Conservation (phyloP, 106 monocot species). For the Dendrobium chrysotoxum region DNA sequence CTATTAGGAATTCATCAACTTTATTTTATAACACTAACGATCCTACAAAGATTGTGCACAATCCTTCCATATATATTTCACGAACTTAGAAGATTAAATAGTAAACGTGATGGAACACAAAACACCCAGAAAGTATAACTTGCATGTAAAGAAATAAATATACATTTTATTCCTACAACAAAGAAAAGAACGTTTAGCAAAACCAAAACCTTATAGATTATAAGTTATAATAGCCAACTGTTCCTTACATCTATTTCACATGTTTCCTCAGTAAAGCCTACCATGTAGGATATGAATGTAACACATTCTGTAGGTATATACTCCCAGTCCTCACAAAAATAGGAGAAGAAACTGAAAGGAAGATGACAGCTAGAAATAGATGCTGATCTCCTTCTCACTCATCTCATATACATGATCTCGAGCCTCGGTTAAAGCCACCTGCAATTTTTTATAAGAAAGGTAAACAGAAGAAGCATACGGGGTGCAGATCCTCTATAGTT, state of each 20-base stretch:
- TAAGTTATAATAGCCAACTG: neutral
- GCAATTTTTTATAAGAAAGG: constrained; percentile 7
- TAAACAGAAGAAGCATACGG: neutral
- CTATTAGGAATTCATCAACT: too few relatives aligned
- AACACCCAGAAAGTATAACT: too few relatives aligned
- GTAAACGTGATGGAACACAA: too few relatives aligned
- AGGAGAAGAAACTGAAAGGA: neutral
- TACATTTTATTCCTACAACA: neutral
- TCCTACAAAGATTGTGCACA: too few relatives aligned
- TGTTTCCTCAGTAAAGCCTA: too few relatives aligned
- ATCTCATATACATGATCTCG: constrained; percentile 94
- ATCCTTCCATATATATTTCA: too few relatives aligned
- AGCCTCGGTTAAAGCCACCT: constrained; percentile 96
- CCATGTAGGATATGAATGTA: neutral
- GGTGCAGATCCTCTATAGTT: neutral
- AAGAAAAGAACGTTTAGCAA: neutral
- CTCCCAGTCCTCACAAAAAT: neutral
- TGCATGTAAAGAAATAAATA: neutral
- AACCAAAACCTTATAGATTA: neutral
- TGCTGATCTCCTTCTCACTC: constrained; percentile 80
- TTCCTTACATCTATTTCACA: too few relatives aligned
- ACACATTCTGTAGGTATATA: neutral
- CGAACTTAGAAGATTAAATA: too few relatives aligned
- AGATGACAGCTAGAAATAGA: constrained; percentile 51
- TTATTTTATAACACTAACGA: too few relatives aligned